A percentile compares a stretch with the other conserved stretches of the same genome.
Evolutionary conservation across 495 filamentous ascomycete genomes (phyloP).

Genomic region (Neurospora tetrasperma): DNA sequence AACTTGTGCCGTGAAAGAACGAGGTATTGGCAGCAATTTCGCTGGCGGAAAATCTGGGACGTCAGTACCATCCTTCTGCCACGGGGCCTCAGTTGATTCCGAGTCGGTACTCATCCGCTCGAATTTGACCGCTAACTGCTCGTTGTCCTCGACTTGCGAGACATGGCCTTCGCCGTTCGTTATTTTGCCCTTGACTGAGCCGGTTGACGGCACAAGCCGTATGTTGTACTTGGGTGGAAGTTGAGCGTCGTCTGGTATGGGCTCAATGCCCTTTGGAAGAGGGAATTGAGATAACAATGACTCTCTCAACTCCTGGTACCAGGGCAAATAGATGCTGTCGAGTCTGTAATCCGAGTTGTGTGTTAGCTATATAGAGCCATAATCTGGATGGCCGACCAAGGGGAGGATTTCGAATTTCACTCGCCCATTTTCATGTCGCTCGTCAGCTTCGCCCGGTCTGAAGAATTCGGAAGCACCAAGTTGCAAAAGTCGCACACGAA

Average conservation of each 20-base stretch:
- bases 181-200: not conserved
- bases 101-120: not conserved
- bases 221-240: conserved; percentile 77
- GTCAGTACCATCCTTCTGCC: not conserved
- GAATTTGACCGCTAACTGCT: not conserved
- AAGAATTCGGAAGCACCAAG: conserved; percentile 73
- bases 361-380: not conserved
- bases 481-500: conserved; percentile 76
- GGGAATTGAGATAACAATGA: conserved; percentile 58
- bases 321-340: conserved; percentile 73
- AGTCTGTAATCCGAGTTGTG: conserved; percentile 27
- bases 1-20: conserved; percentile 33
- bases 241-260: conserved; percentile 65
- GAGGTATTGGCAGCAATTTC: conserved; percentile 46
- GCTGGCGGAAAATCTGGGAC: conserved; percentile 21
- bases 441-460: conserved; percentile 76
- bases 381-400: not conserved
- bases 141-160: not conserved
- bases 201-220: conserved; percentile 26
- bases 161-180: not conserved
- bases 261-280: conserved; percentile 50
- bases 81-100: not conserved
- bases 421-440: conserved; percentile 86
- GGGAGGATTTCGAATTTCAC: conserved; percentile 13
- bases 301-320: conserved; percentile 56